Evolutionary conservation across 495 filamentous ascomycete species (phyloP).

Genomic region (Hyaloscypha finlandica): DNA sequence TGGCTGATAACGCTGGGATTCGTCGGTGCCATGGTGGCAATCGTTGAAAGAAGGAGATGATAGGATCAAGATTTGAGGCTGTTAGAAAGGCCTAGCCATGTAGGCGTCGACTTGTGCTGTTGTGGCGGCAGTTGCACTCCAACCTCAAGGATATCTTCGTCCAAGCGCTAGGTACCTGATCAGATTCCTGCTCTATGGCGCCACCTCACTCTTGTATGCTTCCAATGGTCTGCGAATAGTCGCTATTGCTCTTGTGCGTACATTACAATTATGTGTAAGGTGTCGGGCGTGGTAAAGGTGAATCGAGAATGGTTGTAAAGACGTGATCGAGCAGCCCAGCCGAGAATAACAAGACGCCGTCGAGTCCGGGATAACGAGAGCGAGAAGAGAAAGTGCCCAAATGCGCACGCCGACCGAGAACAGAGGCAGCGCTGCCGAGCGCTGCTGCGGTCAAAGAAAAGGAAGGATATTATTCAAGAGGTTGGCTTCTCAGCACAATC

Average conservation of each 20-base stretch:
- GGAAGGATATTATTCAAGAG: slow-evolving; percentile 5
- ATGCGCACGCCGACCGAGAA: background rate
- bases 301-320: background rate
- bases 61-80: slow-evolving; percentile 15
- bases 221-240: slow-evolving; percentile 8
- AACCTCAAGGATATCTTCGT: slow-evolving; percentile 15
- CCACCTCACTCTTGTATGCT: background rate
- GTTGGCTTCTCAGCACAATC: slow-evolving; percentile 17
- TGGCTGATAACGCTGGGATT: slow-evolving; percentile 62
- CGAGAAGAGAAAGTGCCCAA: slow-evolving; percentile 8
- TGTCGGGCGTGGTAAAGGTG: background rate
- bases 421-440: background rate
- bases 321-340: slow-evolving; percentile 6
- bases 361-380: slow-evolving; percentile 15
- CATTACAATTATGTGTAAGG: slow-evolving; percentile 25
- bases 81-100: slow-evolving; percentile 33
- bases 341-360: slow-evolving; percentile 7
- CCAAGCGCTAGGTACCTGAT: slow-evolving; percentile 5
- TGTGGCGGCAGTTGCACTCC: slow-evolving; percentile 14
- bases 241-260: slow-evolving; percentile 13
- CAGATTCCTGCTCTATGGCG: slow-evolving; percentile 1
- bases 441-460: slow-evolving; percentile 2
- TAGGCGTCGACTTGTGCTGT: slow-evolving; percentile 11
- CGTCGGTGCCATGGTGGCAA: slow-evolving; percentile 68
- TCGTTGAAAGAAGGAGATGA: slow-evolving; percentile 9